These are phyloP conservation scores for Physcia stellaris DNA, from an alignment of 495 filamentous ascomycete species.

Conservation along the genomic window DNA sequence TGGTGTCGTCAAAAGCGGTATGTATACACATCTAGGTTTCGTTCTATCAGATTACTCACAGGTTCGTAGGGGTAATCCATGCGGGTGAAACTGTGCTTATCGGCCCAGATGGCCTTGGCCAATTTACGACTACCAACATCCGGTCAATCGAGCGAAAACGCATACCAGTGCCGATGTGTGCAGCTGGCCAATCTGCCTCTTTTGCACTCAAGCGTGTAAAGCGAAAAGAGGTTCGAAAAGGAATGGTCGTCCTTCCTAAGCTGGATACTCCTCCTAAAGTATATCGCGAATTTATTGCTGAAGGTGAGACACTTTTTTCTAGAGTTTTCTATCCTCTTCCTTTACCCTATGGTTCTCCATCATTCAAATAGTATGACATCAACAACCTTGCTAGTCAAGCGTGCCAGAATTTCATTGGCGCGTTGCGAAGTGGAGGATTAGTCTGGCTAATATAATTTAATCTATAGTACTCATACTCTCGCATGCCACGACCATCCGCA, in stretches of 20 bases:
- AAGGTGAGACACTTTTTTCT: conserved; percentile 38
- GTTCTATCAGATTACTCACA: too few relatives aligned
- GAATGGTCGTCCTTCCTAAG: conserved; percentile 93
- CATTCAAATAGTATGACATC: too few relatives aligned
- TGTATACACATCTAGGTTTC: conserved; percentile 4
- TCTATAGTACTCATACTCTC: conserved; percentile 73
- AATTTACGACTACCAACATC: conserved; percentile 81
- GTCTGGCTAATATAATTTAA: too few relatives aligned
- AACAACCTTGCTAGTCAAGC: too few relatives aligned
- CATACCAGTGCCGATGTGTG: conserved; percentile 76
- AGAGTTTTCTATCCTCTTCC: background rate
- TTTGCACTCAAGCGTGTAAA: conserved; percentile 80
- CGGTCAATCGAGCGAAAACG: conserved; percentile 92
- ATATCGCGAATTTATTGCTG: conserved; percentile 83
- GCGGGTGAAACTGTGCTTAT: conserved; percentile 80
- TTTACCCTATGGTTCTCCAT: background rate
- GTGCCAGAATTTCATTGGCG: too few relatives aligned
- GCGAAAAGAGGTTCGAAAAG: conserved; percentile 90
- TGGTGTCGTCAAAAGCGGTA: conserved; percentile 73
- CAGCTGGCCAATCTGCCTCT: conserved; percentile 83
- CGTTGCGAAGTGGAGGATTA: too few relatives aligned
- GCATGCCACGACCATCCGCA: conserved; percentile 97
- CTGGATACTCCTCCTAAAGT: conserved; percentile 65
- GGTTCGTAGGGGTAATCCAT: conserved; percentile 54
- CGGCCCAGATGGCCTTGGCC: conserved; percentile 82